phyloP scores from a whole-genome alignment of 164 flowering plant species.

The Malania oleifera region DNA sequence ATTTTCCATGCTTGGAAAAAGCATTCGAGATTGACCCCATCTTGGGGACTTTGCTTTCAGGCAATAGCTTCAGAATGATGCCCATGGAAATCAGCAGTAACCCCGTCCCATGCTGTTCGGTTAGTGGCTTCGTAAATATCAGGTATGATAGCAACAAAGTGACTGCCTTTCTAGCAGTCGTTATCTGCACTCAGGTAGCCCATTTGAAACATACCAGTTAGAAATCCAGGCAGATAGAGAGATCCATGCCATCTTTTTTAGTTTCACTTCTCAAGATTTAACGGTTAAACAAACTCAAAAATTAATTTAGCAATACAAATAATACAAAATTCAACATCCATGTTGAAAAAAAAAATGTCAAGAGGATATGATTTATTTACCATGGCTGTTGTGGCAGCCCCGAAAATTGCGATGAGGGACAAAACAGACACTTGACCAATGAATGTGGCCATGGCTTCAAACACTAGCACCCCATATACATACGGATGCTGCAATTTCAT shows the following conservation, averaged over 20 bases:
- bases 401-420: conserved; percentile 88
- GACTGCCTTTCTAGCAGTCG: conserved; percentile 91
- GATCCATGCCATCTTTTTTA: no score
- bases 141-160: conserved; percentile 78
- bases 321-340: no score
- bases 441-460: conserved; percentile 96
- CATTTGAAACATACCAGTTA: no score
- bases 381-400: conserved; percentile 98
- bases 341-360: background rate
- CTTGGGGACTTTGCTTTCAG: conserved; percentile 11
- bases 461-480: conserved; percentile 82
- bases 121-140: conserved; percentile 91
- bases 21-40: background rate
- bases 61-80: conserved; percentile 21
- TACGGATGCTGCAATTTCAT: conserved; percentile 93
- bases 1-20: background rate
- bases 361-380: conserved; percentile 26
- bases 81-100: conserved; percentile 22
- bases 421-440: conserved; percentile 92
- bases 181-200: no score
- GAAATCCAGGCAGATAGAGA: no score
- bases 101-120: conserved; percentile 27
- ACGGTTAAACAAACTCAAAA: no score
- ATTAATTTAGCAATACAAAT: no score
- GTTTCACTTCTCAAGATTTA: no score